Conservation (phyloP, 78 protist species). For the Chrysochromulina parva region DNA sequence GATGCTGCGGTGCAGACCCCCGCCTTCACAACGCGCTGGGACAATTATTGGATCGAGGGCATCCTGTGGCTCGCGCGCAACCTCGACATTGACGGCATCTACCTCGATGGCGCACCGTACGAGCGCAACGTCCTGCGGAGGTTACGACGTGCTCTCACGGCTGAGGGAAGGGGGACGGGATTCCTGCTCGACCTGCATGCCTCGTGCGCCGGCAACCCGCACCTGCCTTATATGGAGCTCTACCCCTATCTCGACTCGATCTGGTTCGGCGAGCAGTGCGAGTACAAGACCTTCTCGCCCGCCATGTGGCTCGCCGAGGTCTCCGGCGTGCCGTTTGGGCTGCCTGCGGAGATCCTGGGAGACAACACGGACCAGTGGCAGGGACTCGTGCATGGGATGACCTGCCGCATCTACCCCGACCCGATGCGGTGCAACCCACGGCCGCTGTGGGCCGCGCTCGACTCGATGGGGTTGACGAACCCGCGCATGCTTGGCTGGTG, state of each 20-base stretch:
- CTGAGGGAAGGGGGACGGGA: background rate
- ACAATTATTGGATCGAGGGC: constrained; percentile 29
- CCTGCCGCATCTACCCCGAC: constrained; percentile 38
- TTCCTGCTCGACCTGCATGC: constrained; percentile 23
- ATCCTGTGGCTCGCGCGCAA: background rate
- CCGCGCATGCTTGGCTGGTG: background rate
- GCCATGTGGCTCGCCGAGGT: constrained; percentile 25
- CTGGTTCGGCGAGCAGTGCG: constrained; percentile 34
- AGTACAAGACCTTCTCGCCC: background rate
- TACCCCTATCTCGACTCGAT: constrained; percentile 12
- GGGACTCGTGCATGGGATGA: constrained; percentile 14
- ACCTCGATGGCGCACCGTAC: constrained; percentile 25
- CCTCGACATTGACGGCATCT: constrained; percentile 10
- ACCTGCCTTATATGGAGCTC: constrained; percentile 18
- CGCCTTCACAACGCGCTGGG: background rate
- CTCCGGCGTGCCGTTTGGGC: background rate
- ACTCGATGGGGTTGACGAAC: background rate
- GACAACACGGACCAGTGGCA: background rate
- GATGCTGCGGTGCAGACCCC: background rate
- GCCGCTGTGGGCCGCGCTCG: background rate
- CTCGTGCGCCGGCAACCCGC: constrained; percentile 26
- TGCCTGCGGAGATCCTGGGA: background rate
- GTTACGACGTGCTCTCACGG: background rate
- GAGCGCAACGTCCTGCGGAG: background rate
- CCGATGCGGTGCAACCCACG: constrained; percentile 1